phyloP scores from a whole-genome alignment of 805 yeast genomes.

The Millerozyma miso region DNA sequence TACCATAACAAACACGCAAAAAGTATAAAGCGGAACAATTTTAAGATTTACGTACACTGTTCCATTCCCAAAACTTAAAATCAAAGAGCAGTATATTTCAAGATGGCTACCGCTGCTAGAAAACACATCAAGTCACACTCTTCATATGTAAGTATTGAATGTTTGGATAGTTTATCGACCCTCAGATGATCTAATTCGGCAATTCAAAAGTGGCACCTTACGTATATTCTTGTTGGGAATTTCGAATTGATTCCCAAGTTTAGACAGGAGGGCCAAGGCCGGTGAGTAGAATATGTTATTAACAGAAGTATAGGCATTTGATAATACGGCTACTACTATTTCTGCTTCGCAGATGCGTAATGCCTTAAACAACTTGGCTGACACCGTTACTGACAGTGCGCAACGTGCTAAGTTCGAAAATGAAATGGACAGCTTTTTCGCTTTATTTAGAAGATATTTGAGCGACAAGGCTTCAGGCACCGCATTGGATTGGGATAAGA shows the following conservation, averaged over 20 bases:
- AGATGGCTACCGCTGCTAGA: slow-evolving; percentile 23
- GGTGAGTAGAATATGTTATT: slow-evolving; percentile 8
- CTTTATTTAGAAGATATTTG: slow-evolving; percentile 87
- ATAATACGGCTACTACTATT: slow-evolving; percentile 88
- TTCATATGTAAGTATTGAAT: slow-evolving; percentile 56
- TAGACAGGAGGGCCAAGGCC: neutral
- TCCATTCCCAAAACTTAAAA: neutral
- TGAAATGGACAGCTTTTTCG: slow-evolving; percentile 93
- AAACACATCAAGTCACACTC: slow-evolving; percentile 71
- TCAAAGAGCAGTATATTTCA: neutral
- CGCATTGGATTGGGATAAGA: slow-evolving; percentile 90
- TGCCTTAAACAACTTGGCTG: slow-evolving; percentile 84
- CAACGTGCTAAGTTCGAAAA: slow-evolving; percentile 63
- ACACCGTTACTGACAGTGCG: slow-evolving; percentile 58
- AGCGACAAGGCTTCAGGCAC: slow-evolving; percentile 83
- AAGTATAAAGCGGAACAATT: neutral
- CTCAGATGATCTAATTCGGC: no score
- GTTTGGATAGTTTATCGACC: no score
- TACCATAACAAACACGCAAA: neutral
- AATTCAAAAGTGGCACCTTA: no score
- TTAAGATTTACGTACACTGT: neutral
- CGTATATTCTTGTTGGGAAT: no score
- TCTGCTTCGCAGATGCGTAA: slow-evolving; percentile 98
- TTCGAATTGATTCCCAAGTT: neutral
- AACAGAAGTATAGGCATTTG: slow-evolving; percentile 62